These are phyloP conservation scores for Linum lewisii DNA, from an alignment of 345 rosid species.

Conservation along the genomic window DNA sequence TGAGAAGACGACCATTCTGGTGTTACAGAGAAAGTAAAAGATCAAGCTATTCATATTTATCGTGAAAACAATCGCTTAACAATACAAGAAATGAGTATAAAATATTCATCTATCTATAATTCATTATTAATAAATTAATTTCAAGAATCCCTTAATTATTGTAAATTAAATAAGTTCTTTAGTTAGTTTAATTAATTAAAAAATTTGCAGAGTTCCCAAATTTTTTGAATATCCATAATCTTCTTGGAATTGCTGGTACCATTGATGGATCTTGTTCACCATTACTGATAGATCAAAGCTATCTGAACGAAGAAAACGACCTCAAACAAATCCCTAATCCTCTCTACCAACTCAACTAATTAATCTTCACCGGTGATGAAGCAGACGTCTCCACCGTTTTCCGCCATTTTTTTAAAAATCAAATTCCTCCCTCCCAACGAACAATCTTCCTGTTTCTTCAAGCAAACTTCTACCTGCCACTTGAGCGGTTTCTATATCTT, in stretches of 20 bases:
- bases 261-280: neutral
- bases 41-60: too few relatives aligned
- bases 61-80: too few relatives aligned
- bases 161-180: too few relatives aligned
- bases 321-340: neutral
- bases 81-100: too few relatives aligned
- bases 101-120: too few relatives aligned
- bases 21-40: too few relatives aligned
- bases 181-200: too few relatives aligned
- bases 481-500: conserved; percentile 13
- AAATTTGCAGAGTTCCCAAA: too few relatives aligned
- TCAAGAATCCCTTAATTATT: too few relatives aligned
- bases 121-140: too few relatives aligned
- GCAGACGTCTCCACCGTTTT: conserved; percentile 37
- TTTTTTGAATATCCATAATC: too few relatives aligned
- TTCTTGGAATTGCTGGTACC: neutral
- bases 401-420: conserved; percentile 24
- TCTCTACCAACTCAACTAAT: conserved; percentile 4
- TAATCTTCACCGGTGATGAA: conserved; percentile 25
- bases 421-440: neutral
- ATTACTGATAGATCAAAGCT: neutral
- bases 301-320: neutral
- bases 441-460: conserved; percentile 29
- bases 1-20: too few relatives aligned
- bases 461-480: conserved; percentile 41